A percentile compares a stretch with the other conserved stretches of the same genome.
Conservation (phyloP, 1,284 basidiomycete genomes). For the Papiliotrema laurentii region DNA sequence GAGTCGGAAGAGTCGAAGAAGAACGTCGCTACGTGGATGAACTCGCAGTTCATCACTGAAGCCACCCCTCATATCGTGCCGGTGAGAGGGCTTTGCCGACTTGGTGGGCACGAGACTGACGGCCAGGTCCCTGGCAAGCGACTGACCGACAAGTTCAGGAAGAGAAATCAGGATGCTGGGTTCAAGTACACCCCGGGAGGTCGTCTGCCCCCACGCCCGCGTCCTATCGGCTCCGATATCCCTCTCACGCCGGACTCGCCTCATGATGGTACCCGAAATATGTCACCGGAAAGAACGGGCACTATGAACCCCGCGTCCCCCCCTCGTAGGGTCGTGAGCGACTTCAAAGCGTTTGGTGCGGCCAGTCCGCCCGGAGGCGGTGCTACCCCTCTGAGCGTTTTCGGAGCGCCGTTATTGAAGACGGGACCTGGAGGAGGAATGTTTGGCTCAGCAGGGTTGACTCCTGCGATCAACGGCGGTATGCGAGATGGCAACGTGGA, state of each 20-base stretch:
- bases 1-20: conserved; percentile 80
- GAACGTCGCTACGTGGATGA: conserved; percentile 83
- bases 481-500: conserved; percentile 55
- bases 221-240: conserved; percentile 31
- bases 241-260: conserved; percentile 41
- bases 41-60: conserved; percentile 65
- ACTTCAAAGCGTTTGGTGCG: conserved; percentile 86
- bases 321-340: conserved; percentile 75
- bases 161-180: conserved; percentile 31
- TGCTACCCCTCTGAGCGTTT: conserved; percentile 24
- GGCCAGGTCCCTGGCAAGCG: conserved; percentile 81
- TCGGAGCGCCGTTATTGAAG: conserved; percentile 48
- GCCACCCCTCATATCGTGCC: conserved; percentile 76
- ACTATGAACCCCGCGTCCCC: conserved; percentile 48
- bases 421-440: conserved; percentile 48
- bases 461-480: conserved; percentile 28
- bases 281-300: no score
- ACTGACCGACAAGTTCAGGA: conserved; percentile 84
- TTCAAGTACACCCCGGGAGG: conserved; percentile 57
- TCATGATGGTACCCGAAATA: no score
- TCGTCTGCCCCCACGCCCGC: conserved; percentile 52
- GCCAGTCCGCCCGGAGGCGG: conserved; percentile 4
- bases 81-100: conserved; percentile 51
- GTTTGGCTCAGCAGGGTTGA: conserved; percentile 39
- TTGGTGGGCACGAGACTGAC: not conserved